Evolutionary conservation across 2,329 filamentous ascomycete species (phyloP).

Genomic region (Ascochyta lentis): DNA sequence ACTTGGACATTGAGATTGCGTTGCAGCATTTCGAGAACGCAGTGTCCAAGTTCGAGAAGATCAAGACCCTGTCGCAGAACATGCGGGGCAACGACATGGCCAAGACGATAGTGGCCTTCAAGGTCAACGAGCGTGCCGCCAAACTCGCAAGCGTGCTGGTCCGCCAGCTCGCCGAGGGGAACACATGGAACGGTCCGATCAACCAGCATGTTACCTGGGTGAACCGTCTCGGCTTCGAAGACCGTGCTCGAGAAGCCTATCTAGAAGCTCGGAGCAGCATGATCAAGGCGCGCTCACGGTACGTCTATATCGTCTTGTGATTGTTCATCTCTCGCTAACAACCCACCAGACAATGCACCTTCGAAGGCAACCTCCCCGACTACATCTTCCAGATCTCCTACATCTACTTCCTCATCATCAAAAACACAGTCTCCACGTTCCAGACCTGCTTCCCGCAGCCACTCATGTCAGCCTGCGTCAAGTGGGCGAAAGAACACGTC

Average conservation of each 20-base stretch:
- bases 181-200: constrained; percentile 77
- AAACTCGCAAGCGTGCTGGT: constrained; percentile 79
- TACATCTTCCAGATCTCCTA: constrained; percentile 97
- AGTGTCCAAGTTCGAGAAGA: constrained; percentile 81
- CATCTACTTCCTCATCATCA: constrained; percentile 92
- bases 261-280: constrained; percentile 77
- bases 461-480: constrained; percentile 93
- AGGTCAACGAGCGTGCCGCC: constrained; percentile 83
- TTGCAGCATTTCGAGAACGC: constrained; percentile 87
- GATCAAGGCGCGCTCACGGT: constrained; percentile 85
- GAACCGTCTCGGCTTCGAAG: constrained; percentile 85
- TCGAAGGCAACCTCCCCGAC: constrained; percentile 88
- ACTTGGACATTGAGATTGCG: constrained; percentile 94
- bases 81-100: constrained; percentile 86
- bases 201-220: constrained; percentile 85
- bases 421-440: constrained; percentile 90
- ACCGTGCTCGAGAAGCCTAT: constrained; percentile 86
- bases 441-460: constrained; percentile 77
- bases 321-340: constrained; percentile 26
- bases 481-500: constrained; percentile 96
- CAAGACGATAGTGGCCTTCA: constrained; percentile 90
- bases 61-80: constrained; percentile 78
- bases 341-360: constrained; percentile 80
- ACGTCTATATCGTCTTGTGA: constrained; percentile 23
- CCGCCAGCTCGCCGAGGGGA: constrained; percentile 77